Conservation (phyloP, 441 rosid species). For the Breynia disticha region DNA sequence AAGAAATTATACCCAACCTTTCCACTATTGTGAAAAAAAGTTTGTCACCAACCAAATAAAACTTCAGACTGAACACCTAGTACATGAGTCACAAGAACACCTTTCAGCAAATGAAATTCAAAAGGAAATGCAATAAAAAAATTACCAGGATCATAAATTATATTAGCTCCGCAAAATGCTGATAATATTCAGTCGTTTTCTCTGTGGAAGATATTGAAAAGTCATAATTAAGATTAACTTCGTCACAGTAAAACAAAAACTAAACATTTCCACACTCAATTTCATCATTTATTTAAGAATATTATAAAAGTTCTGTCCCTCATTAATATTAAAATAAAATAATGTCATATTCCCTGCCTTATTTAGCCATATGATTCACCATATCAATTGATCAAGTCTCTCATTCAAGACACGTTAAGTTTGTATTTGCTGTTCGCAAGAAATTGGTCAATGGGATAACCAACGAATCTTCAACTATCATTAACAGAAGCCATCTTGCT, state of each 20-base stretch:
- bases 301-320: too few species aligned
- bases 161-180: constrained; percentile 31
- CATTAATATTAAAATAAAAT: too few species aligned
- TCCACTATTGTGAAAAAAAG: background rate
- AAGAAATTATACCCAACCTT: background rate
- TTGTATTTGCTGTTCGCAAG: too few species aligned
- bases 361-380: constrained; percentile 1
- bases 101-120: constrained; percentile 5
- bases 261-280: background rate
- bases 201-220: constrained; percentile 34
- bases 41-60: background rate
- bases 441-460: too few species aligned
- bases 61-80: background rate
- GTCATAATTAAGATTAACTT: constrained; percentile 3
- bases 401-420: too few species aligned
- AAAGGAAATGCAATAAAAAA: constrained; percentile 8
- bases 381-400: too few species aligned
- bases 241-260: constrained; percentile 1
- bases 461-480: too few species aligned
- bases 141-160: constrained; percentile 42
- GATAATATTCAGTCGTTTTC: constrained; percentile 44
- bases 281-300: background rate
- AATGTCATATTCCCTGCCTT: background rate
- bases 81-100: background rate
- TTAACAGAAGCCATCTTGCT: background rate